Conservation (phyloP, 139 green algal species). For the Chlorella sp. region DNA sequence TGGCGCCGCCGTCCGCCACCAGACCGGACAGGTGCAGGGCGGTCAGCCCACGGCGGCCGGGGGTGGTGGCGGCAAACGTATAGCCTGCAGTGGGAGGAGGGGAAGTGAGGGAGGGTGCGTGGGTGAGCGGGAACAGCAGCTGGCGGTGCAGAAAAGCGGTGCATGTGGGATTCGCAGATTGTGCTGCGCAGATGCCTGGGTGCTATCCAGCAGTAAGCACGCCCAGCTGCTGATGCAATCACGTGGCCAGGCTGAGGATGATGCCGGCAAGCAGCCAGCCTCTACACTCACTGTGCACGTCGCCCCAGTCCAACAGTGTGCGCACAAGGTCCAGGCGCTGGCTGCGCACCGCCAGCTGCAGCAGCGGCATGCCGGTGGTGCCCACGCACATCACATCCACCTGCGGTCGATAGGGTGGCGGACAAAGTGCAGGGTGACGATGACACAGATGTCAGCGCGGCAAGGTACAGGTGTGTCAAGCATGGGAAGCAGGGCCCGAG, state of each 20-base stretch:
- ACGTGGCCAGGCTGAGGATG: too few species aligned
- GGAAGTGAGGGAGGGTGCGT: neutral
- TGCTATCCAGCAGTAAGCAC: too few species aligned
- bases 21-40: slow-evolving; percentile 60
- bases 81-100: neutral
- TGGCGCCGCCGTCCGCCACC: slow-evolving; percentile 42
- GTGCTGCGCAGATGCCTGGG: too few species aligned
- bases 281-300: slow-evolving; percentile 7
- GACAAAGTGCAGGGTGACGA: neutral
- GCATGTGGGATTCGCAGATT: too few species aligned
- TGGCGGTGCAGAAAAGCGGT: too few species aligned
- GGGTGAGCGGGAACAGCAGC: neutral
- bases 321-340: slow-evolving; percentile 35
- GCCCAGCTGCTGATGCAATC: too few species aligned
- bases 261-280: too few species aligned
- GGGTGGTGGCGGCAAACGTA: slow-evolving; percentile 26
- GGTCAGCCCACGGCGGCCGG: slow-evolving; percentile 48
- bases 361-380: slow-evolving; percentile 46
- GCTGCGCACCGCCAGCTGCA: slow-evolving; percentile 57
- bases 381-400: slow-evolving; percentile 26
- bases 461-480: neutral
- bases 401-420: too few species aligned
- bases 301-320: slow-evolving; percentile 45
- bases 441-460: neutral
- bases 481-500: too few species aligned